phyloP scores from a whole-genome alignment of 352 stramenopile genomes.

The Phytophthora colocasiae region DNA sequence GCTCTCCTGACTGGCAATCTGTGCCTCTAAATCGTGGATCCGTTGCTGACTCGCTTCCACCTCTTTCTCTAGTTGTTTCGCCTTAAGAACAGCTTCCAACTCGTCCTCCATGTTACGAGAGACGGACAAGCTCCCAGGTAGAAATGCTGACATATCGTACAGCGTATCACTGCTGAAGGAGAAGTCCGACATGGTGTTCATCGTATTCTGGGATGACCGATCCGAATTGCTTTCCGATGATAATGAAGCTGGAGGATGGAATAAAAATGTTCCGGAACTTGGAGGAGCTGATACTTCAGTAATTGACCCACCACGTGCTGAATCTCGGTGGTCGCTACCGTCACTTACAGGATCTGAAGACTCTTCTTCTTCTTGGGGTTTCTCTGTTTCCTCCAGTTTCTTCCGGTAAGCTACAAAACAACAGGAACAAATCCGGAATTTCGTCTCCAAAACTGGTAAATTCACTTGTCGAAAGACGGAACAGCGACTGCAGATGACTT shows the following conservation, averaged over 20 bases:
- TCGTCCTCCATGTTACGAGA: slow-evolving; percentile 67
- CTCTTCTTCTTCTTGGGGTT: slow-evolving; percentile 23
- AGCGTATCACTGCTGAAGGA: slow-evolving; percentile 45
- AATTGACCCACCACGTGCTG: slow-evolving; percentile 2
- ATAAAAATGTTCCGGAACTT: not conserved
- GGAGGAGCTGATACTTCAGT: not conserved
- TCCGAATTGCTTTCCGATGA: slow-evolving; percentile 44
- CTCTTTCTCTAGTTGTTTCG: slow-evolving; percentile 73
- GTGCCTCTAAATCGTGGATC: slow-evolving; percentile 61
- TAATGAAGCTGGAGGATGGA: slow-evolving; percentile 16
- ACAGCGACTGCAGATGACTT: slow-evolving; percentile 81
- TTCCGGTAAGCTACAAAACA: slow-evolving; percentile 76
- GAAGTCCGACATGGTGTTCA: slow-evolving; percentile 42
- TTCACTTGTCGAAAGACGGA: slow-evolving; percentile 76
- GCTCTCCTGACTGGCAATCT: slow-evolving; percentile 65
- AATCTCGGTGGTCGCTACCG: slow-evolving; percentile 9
- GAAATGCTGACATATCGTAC: slow-evolving; percentile 19
- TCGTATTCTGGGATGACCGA: slow-evolving; percentile 36
- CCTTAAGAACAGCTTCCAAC: slow-evolving; percentile 61
- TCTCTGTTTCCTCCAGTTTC: slow-evolving; percentile 32
- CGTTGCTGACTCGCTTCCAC: slow-evolving; percentile 67
- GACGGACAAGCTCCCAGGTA: slow-evolving; percentile 22
- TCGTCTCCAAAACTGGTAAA: slow-evolving; percentile 64
- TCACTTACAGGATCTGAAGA: slow-evolving; percentile 15
- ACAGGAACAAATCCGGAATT: slow-evolving; percentile 75